Evolutionary conservation across 768 basidiomycete genomes (phyloP), one percentile per base, ranked within the genome.

Genomic region (Dacryopinax primogenitus): DNA sequence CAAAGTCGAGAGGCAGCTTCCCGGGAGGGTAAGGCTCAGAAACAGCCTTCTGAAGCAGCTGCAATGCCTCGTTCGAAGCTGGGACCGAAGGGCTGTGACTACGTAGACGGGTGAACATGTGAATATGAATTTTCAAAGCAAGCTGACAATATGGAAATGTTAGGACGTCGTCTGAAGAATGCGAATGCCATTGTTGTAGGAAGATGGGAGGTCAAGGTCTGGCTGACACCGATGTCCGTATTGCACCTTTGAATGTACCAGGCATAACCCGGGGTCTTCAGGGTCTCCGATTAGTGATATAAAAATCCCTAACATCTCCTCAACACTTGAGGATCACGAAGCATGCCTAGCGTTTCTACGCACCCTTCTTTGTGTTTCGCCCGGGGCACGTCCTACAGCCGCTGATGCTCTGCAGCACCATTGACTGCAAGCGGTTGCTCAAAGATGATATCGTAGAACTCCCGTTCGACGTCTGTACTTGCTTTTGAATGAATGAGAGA

Each of bases 41-140:
- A 0, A 86, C 72, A 0, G 88, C 81, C 0, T 82, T 76, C 3
- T 81, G 80, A 12, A 90, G 78, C 18, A 88, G 74, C 1, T 75
- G 76, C 3, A 90, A 77, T 0, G 87, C 86, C 69, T 82, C 79
- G 15, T 69, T 78, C 0, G 88, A 90, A 0, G 84, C 82, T 0
- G 86, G 84, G 0, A 86, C 87, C 2, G 81, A 76, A 0, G 86
- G 78, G 62, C 82, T 78, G 71, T 90, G 88, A 69, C 88, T 90
- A 33, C 3, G 58, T 44, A 30, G 3, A 32, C 32, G 9, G 32
- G 63, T 44, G 33, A 12, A 18, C 13, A 2, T 23, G 63, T 45
- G 11, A 16, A 33, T 13, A 15, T 15, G 2, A 26, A 32, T 45
- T 2, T 23, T 18, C 6, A 32, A 4, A 18, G 45, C 32, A 23